A percentile compares a stretch with the other conserved stretches of the same genome.
These are phyloP conservation scores for Zymoseptoria crescenta DNA, from an alignment of 2,329 filamentous ascomycete species.

Conservation along the genomic window DNA sequence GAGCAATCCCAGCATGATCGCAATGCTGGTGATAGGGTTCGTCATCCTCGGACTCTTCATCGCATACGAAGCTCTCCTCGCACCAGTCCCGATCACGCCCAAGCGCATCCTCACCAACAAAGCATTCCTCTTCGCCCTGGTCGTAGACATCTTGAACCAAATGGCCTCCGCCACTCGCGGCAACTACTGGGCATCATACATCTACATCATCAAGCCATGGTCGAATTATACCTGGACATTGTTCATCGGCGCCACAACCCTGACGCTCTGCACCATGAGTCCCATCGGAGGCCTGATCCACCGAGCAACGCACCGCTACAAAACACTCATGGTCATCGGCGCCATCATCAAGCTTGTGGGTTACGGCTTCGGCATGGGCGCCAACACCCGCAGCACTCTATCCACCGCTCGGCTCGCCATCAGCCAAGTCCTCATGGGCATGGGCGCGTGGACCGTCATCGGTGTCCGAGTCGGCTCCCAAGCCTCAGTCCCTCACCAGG, in stretches of 20 bases:
- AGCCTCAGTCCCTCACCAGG: constrained; percentile 38
- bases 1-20: constrained; percentile 13
- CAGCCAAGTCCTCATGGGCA: constrained; percentile 33
- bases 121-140: constrained; percentile 15
- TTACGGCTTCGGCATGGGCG: constrained; percentile 31
- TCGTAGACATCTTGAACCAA: constrained; percentile 11
- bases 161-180: constrained; percentile 14
- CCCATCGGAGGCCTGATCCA: constrained; percentile 30
- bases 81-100: constrained; percentile 19
- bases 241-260: constrained; percentile 35
- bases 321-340: constrained; percentile 35
- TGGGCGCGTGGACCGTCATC: constrained; percentile 34
- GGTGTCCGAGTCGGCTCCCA: constrained; percentile 36
- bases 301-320: constrained; percentile 35
- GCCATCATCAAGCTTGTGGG: constrained; percentile 31
- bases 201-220: constrained; percentile 38
- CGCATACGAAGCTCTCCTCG: constrained; percentile 6
- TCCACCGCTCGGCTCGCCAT: constrained; percentile 31
- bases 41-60: constrained; percentile 3
- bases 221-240: constrained; percentile 37
- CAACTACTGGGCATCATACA: constrained; percentile 26
- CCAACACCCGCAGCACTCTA: constrained; percentile 25
- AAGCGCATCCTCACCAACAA: constrained; percentile 17
- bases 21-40: constrained; percentile 6
- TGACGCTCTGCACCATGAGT: constrained; percentile 33